These are phyloP conservation scores for Emergomyces orientalis DNA, from an alignment of 2,329 filamentous ascomycete genomes.

Conservation along the genomic window DNA sequence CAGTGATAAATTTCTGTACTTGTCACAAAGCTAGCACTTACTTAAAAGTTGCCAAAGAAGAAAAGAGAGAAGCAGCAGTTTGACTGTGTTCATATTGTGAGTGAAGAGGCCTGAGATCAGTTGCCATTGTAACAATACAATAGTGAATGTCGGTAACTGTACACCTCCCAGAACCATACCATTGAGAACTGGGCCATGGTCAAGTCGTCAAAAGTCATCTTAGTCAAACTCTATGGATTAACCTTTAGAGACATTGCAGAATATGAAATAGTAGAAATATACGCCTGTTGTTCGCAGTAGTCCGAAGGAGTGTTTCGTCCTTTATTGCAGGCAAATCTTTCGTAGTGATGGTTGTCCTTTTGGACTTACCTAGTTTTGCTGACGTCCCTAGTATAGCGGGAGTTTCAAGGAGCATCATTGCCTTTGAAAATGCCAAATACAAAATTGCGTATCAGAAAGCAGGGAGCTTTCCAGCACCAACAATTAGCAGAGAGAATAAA, in stretches of 20 bases:
- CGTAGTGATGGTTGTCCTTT: background rate
- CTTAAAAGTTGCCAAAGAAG: background rate
- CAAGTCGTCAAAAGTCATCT: background rate
- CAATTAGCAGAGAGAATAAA: background rate
- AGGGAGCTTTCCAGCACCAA: background rate
- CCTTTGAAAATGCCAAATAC: background rate
- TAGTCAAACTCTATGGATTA: background rate
- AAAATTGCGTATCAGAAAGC: background rate
- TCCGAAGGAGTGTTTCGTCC: background rate
- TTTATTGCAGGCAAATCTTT: background rate
- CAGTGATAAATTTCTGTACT: background rate
- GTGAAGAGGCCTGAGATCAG: background rate
- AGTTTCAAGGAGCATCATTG: background rate
- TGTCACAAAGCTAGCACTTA: too few species aligned
- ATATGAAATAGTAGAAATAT: background rate
- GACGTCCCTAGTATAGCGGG: background rate
- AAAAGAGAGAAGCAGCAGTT: background rate
- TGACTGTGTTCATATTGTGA: background rate
- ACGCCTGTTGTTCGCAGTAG: background rate
- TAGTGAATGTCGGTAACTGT: background rate
- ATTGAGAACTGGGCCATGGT: background rate
- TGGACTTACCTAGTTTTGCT: background rate
- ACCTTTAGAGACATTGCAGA: background rate
- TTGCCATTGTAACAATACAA: background rate
- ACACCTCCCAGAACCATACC: background rate